These are phyloP conservation scores for Pseudozyma sp. DNA, from an alignment of 1,284 basidiomycete species.

Conservation along the genomic window DNA sequence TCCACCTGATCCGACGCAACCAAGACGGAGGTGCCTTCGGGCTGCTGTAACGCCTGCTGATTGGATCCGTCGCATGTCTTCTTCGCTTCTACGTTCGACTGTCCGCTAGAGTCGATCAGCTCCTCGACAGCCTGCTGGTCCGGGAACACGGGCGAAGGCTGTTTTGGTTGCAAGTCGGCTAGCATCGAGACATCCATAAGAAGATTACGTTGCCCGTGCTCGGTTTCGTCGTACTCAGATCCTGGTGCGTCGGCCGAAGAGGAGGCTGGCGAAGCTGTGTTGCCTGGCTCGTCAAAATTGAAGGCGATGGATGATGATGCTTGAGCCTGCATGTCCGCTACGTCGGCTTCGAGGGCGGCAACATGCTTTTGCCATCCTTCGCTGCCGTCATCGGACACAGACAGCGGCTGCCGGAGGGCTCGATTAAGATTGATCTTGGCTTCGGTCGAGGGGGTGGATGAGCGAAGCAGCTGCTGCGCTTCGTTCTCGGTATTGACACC, in stretches of 20 bases:
- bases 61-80: background rate
- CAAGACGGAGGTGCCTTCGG: too few relatives aligned
- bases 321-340: background rate
- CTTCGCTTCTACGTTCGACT: background rate
- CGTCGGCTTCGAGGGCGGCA: background rate
- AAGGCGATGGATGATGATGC: background rate
- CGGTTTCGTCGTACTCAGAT: conserved; percentile 32
- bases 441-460: too few relatives aligned
- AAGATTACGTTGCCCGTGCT: background rate
- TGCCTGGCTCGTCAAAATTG: background rate
- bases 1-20: background rate
- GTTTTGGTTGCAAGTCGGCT: background rate
- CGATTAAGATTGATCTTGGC: too few relatives aligned
- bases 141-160: background rate
- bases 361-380: background rate
- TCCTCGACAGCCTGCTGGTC: background rate
- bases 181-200: background rate
- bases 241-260: conserved; percentile 38
- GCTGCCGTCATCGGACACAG: too few relatives aligned
- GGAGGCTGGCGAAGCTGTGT: conserved; percentile 35
- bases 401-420: too few relatives aligned
- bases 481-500: too few relatives aligned
- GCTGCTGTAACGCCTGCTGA: background rate
- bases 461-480: too few relatives aligned
- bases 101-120: too few relatives aligned